phyloP scores from a whole-genome alignment of 164 flowering plant genomes.

The Magnolia officinalis region DNA sequence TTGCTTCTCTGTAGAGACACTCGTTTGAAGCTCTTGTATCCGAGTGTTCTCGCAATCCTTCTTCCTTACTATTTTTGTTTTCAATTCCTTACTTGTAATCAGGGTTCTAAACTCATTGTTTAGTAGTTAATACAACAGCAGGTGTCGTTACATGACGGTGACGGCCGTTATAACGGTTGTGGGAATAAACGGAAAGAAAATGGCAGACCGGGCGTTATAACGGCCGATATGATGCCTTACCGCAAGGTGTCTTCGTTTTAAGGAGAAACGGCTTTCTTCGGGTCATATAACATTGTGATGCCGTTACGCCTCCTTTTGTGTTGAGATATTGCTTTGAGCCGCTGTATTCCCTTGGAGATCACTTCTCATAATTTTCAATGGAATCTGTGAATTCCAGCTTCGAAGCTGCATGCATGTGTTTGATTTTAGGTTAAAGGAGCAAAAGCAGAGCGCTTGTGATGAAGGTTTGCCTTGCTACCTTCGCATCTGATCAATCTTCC shows the following conservation, averaged over 20 bases:
- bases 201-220: too few relatives aligned
- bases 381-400: not conserved
- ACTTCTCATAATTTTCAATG: not conserved
- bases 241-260: not conserved
- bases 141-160: not conserved
- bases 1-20: not conserved
- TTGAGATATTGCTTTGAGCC: not conserved
- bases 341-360: not conserved
- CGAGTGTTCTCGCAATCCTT: not conserved
- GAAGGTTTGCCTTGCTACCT: not conserved
- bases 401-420: not conserved
- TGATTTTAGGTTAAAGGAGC: not conserved
- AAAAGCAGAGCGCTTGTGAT: not conserved
- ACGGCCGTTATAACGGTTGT: too few relatives aligned
- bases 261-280: not conserved
- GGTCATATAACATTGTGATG: not conserved
- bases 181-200: too few relatives aligned
- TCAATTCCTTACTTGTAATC: not conserved
- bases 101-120: not conserved
- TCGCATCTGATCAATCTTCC: not conserved
- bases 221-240: too few relatives aligned
- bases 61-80: not conserved
- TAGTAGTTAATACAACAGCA: too few relatives aligned
- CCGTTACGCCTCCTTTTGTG: not conserved
- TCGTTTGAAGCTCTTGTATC: not conserved